Percentiles rank a stretch among this genome's conserved stretches.
phyloP scores from a whole-genome alignment of 306 rosid species.

The Quercus gilva region DNA sequence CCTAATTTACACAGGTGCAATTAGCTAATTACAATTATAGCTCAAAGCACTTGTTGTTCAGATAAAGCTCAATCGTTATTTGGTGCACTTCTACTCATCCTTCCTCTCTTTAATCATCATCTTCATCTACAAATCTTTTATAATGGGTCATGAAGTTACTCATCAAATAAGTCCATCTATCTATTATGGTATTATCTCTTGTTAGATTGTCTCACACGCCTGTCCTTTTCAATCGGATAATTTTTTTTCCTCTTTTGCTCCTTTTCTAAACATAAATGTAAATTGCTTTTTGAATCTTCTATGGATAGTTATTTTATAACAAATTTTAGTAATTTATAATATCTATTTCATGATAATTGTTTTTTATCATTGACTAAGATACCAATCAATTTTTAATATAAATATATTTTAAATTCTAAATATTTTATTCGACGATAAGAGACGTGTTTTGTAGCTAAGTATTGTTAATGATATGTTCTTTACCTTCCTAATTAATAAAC shows the following conservation, averaged over 20 bases:
- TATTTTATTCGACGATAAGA: too few relatives aligned
- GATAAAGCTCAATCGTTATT: conserved; percentile 20
- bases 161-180: not conserved
- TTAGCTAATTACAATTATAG: conserved; percentile 6
- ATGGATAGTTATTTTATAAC: not conserved
- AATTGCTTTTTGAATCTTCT: conserved; percentile 31
- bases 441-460: too few relatives aligned
- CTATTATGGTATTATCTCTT: conserved; percentile 9
- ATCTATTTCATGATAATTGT: too few relatives aligned
- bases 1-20: conserved; percentile 21
- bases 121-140: conserved; percentile 9
- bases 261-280: conserved; percentile 25
- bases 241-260: not conserved
- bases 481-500: conserved; percentile 16
- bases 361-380: too few relatives aligned
- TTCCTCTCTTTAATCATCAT: conserved; percentile 43
- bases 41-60: conserved; percentile 13
- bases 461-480: not conserved
- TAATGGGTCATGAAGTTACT: conserved; percentile 15
- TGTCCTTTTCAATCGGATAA: conserved; percentile 15
- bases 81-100: conserved; percentile 26
- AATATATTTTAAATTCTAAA: too few relatives aligned
- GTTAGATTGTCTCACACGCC: conserved; percentile 5
- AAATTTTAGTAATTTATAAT: too few relatives aligned
- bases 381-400: too few relatives aligned